Evolutionary conservation across 164 flowering plant species (phyloP).

Genomic region (Umbellularia californica): DNA sequence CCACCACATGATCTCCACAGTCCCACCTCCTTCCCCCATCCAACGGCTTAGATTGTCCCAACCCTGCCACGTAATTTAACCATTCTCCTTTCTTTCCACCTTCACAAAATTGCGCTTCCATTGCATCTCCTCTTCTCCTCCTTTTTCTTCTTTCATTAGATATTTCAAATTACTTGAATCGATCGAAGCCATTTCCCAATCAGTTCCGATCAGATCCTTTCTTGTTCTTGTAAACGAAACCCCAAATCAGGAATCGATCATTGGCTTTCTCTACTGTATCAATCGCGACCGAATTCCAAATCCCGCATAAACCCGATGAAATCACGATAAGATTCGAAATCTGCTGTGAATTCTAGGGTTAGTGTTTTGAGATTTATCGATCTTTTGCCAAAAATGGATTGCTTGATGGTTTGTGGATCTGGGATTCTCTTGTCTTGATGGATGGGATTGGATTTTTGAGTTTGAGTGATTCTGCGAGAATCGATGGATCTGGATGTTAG

Average conservation of each 20-base stretch:
- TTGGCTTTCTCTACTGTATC: neutral
- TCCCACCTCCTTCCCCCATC: neutral
- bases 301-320: neutral
- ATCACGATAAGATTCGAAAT: neutral
- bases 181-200: neutral
- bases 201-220: neutral
- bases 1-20: neutral
- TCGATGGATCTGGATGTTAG: conserved; percentile 15
- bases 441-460: neutral
- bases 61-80: neutral
- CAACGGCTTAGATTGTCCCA: neutral
- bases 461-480: neutral
- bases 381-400: neutral
- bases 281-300: neutral
- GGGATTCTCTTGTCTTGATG: neutral
- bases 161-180: neutral
- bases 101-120: neutral
- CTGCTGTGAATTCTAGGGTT: neutral
- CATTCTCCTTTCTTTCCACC: neutral
- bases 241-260: neutral
- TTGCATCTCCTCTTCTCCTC: neutral
- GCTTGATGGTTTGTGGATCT: neutral
- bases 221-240: neutral
- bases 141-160: neutral
- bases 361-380: neutral